These are phyloP conservation scores for Fusarium agapanthi DNA, from an alignment of 2,329 filamentous ascomycete genomes.

Conservation along the genomic window DNA sequence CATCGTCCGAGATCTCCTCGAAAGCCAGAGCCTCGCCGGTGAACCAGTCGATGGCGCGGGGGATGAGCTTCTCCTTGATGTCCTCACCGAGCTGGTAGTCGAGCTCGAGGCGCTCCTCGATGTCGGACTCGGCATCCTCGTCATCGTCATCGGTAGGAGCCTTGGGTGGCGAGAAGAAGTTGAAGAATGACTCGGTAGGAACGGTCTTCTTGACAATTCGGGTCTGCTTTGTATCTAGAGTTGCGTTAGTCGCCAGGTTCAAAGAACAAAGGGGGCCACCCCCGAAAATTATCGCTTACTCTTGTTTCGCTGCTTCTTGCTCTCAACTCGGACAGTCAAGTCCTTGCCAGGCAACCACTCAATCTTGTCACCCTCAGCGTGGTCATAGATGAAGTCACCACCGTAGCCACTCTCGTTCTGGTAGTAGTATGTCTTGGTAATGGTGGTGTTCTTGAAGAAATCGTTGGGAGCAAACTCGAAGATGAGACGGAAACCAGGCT, in stretches of 20 bases:
- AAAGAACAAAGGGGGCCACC: neutral
- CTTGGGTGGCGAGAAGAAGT: constrained; percentile 97
- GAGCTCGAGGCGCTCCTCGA: constrained; percentile 96
- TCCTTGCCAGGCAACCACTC: constrained; percentile 96
- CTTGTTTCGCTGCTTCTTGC: constrained; percentile 99
- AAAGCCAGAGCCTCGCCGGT: constrained; percentile 97
- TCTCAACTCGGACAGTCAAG: constrained; percentile 92
- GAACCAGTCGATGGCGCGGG: constrained; percentile 98
- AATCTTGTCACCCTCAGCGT: constrained; percentile 97
- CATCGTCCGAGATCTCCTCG: constrained; percentile 88
- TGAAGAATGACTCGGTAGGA: constrained; percentile 97
- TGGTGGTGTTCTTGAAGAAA: constrained; percentile 95
- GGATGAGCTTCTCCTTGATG: constrained; percentile 99
- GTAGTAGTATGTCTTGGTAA: constrained; percentile 99
- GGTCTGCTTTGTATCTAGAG: constrained; percentile 94
- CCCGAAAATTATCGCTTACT: constrained; percentile 66
- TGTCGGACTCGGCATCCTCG: constrained; percentile 83
- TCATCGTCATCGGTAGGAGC: constrained; percentile 77
- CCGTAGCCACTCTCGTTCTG: constrained; percentile 98
- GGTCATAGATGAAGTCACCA: constrained; percentile 99
- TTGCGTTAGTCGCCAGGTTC: constrained; percentile 15
- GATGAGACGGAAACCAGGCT: constrained; percentile 96
- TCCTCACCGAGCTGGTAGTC: constrained; percentile 99
- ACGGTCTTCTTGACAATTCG: constrained; percentile 99
- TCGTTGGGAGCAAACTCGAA: constrained; percentile 97